Conservation (phyloP, 2,329 filamentous ascomycete genomes). For the Fusarium odoratissimum region DNA sequence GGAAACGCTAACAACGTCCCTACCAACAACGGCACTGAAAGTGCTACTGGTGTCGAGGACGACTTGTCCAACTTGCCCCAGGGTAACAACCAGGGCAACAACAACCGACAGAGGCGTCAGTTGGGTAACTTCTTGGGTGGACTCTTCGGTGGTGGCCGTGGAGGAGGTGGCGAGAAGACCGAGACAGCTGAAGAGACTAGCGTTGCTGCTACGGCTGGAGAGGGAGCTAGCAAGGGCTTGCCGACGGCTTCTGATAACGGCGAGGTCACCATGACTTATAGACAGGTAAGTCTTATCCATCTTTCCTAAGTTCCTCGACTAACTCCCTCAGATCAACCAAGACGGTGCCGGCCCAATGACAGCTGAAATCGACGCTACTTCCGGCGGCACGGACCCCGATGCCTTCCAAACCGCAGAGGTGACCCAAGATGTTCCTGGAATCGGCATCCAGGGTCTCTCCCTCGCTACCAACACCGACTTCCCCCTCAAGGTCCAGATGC, state of each 20-base stretch:
- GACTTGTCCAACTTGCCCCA: slow-evolving; percentile 49
- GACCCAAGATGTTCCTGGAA: slow-evolving; percentile 70
- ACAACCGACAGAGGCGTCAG: slow-evolving; percentile 40
- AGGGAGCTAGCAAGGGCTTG: slow-evolving; percentile 64
- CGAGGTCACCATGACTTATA: slow-evolving; percentile 71
- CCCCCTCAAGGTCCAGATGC: slow-evolving; percentile 73
- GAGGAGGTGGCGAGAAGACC: slow-evolving; percentile 53
- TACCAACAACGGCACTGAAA: slow-evolving; percentile 30
- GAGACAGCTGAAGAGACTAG: slow-evolving; percentile 48
- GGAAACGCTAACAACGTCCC: not conserved
- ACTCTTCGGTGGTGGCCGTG: slow-evolving; percentile 42
- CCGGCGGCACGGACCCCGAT: slow-evolving; percentile 67
- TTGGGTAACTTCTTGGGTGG: slow-evolving; percentile 37
- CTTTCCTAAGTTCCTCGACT: accelerated
- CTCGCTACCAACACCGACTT: slow-evolving; percentile 72
- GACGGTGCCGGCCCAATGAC: slow-evolving; percentile 74
- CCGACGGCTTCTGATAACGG: slow-evolving; percentile 72
- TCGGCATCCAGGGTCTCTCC: slow-evolving; percentile 67
- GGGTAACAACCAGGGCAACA: slow-evolving; percentile 5
- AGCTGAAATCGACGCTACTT: slow-evolving; percentile 70
- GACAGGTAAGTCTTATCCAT: slow-evolving; percentile 49
- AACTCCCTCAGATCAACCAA: slow-evolving; percentile 69
- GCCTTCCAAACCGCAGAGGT: slow-evolving; percentile 72
- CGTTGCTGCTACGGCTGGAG: slow-evolving; percentile 65
- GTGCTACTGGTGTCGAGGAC: slow-evolving; percentile 56